Evolutionary conservation across 2,329 filamentous ascomycete species (phyloP).

Genomic region (Exophiala oligosperma): DNA sequence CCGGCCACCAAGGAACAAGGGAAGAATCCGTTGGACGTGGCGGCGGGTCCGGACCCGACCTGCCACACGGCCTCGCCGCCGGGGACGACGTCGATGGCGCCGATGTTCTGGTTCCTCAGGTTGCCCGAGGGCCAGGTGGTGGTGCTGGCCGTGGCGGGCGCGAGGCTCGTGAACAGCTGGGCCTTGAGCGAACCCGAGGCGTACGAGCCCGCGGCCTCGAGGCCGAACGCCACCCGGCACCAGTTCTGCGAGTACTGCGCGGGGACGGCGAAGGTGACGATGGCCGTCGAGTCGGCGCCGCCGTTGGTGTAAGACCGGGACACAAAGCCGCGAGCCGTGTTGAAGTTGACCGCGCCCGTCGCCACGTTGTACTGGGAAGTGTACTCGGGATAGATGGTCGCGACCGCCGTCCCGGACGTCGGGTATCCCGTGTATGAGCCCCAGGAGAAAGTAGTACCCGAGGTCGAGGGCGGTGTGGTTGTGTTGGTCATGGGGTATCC

Average conservation of each 20-base stretch:
- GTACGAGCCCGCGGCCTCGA: constrained; percentile 12
- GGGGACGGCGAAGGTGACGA: constrained; percentile 28
- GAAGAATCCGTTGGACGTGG: constrained; percentile 17
- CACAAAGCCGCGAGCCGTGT: constrained; percentile 46
- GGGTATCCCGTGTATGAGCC: background rate
- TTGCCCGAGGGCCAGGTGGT: constrained; percentile 28
- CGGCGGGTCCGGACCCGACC: constrained; percentile 15
- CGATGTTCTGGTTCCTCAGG: constrained; percentile 24
- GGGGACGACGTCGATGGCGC: constrained; percentile 19
- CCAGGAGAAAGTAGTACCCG: background rate
- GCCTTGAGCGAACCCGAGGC: constrained; percentile 19
- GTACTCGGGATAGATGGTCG: constrained; percentile 15
- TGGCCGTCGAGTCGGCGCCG: constrained; percentile 28
- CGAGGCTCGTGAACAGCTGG: constrained; percentile 27
- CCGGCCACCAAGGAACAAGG: constrained; percentile 17
- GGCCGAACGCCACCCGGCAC: constrained; percentile 28
- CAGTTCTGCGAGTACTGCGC: constrained; percentile 12
- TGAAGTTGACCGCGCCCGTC: constrained; percentile 35
- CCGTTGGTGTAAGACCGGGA: constrained; percentile 52
- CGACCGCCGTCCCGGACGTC: constrained; percentile 3
- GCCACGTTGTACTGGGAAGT: constrained; percentile 32
- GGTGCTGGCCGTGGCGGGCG: constrained; percentile 21
- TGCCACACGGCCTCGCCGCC: constrained; percentile 20
- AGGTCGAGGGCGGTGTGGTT: background rate
- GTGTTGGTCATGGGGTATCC: background rate